Evolutionary conservation across 805 yeast genomes (phyloP), one percentile per base, ranked within the genome.

Genomic region (Metschnikowia similis): DNA sequence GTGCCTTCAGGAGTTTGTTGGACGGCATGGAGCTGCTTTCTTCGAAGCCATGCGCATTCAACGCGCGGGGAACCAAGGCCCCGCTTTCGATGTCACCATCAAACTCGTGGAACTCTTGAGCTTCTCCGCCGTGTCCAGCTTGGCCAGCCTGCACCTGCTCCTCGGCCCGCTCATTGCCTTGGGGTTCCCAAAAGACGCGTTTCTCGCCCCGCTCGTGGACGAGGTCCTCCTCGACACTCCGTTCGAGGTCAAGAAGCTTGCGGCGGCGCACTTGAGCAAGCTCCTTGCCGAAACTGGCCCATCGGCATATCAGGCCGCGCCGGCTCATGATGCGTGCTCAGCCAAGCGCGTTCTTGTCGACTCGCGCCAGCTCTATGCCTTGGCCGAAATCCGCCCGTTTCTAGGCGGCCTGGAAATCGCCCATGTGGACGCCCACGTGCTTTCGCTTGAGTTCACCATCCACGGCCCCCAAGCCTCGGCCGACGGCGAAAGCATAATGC

Each of bases 1-100:
- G 0, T 92, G 94, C 0, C 59, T 91, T 6, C 97, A 91, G 61
- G 98, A 91, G 59, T 73, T 86, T 13, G 63, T 89, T 2, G 98
- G 98, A 0, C 69, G 97, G 35, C 84, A 82, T 61, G 87, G 87
- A 8, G 17, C 42, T 26, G 16, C 4, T 7, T 39, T 39, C 9
- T 39, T 39, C 13, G 39, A 14, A 32, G 8, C 21, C 5, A 28
- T 30, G 11, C 42, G 9, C 4, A 29, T 9, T 8, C 30, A 26
- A 6, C 6, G 11, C 42, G 9, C 4, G 14, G 6, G 21, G 30
- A 11, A 6, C 6, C 10, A 16, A 17, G 17, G 17, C 3, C n/a
- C 47, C 27, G 57, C 57, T 11, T 55, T 32, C 1, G 38, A 34
- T 14, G 46, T 35, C 13, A 35, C 46, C 34, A 27, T 85, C 35